Percentiles rank a stretch among this genome's conserved stretches.
phyloP scores from a whole-genome alignment of 495 filamentous ascomycete species.

The Aspergillus conjunctus region DNA sequence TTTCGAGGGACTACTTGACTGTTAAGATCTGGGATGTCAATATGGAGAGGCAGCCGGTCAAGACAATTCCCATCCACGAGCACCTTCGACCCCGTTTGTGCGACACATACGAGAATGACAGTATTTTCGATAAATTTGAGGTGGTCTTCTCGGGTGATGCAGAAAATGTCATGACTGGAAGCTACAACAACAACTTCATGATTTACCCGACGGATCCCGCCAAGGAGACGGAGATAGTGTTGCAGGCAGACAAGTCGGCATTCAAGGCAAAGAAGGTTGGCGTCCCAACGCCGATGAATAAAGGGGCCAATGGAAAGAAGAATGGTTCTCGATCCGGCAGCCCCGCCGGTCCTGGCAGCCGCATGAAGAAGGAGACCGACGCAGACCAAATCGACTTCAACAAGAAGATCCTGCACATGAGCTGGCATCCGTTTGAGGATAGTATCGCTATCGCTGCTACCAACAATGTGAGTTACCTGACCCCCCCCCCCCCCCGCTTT shows the following conservation, averaged over 20 bases:
- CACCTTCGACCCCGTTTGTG: slow-evolving; percentile 92
- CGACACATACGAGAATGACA: slow-evolving; percentile 99
- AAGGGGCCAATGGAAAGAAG: slow-evolving; percentile 74
- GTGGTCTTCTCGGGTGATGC: slow-evolving; percentile 98
- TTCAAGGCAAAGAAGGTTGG: slow-evolving; percentile 99
- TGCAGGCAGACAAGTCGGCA: slow-evolving; percentile 97
- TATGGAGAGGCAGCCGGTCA: slow-evolving; percentile 95
- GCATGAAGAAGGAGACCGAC: slow-evolving; percentile 99
- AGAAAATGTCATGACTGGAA: slow-evolving; percentile 99
- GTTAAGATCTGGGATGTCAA: slow-evolving; percentile 99
- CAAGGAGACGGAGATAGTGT: slow-evolving; percentile 93
- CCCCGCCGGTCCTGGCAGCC: slow-evolving; percentile 85
- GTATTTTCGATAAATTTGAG: slow-evolving; percentile 99
- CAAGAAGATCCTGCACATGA: slow-evolving; percentile 99
- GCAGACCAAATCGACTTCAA: slow-evolving; percentile 99
- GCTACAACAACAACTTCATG: slow-evolving; percentile 99
- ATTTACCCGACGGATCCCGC: slow-evolving; percentile 96
- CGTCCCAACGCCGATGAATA: slow-evolving; percentile 96
- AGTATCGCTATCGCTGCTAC: slow-evolving; percentile 99
- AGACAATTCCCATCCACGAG: slow-evolving; percentile 98
- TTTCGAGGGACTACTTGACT: slow-evolving; percentile 95
- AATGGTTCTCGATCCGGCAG: slow-evolving; percentile 83
- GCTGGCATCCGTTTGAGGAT: slow-evolving; percentile 99
- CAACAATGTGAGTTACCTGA: slow-evolving; percentile 80
- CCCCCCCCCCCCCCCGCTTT: background rate